Conservation (phyloP, 768 basidiomycete species). For the Rhizopogon salebrosus region DNA sequence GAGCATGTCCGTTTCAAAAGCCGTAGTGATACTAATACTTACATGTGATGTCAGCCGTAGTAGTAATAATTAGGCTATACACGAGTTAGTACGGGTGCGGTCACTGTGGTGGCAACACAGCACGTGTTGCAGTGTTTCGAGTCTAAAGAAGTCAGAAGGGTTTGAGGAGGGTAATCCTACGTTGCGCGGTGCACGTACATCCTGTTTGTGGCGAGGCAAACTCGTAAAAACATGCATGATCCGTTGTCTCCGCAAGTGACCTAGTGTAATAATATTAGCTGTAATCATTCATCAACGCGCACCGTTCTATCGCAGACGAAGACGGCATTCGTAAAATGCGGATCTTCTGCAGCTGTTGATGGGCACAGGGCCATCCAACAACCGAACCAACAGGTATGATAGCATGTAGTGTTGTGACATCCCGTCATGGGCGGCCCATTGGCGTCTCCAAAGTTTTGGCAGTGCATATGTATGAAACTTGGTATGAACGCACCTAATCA, state of each 20-base stretch:
- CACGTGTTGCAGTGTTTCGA: not conserved
- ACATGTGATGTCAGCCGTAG: not conserved
- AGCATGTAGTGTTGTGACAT: not conserved
- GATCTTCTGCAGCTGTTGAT: not conserved
- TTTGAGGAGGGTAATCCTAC: not conserved
- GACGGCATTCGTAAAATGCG: not conserved
- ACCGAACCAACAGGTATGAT: not conserved
- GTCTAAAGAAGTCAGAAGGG: not conserved
- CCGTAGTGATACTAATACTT: not conserved
- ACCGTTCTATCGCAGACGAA: not conserved
- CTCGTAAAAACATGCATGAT: not conserved
- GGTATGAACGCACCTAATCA: not conserved
- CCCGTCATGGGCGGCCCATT: not conserved
- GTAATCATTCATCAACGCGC: not conserved
- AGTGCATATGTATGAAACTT: not conserved
- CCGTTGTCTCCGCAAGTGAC: not conserved
- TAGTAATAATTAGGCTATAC: not conserved
- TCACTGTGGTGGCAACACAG: not conserved
- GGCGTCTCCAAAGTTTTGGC: not conserved
- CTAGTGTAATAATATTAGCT: not conserved
- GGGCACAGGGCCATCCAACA: not conserved
- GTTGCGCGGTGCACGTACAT: not conserved
- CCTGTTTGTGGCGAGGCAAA: not conserved
- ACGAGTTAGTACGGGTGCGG: not conserved
- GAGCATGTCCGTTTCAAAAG: not conserved